These are phyloP conservation scores for Lactarius akahatsu DNA, from an alignment of 768 basidiomycete genomes.

Conservation along the genomic window DNA sequence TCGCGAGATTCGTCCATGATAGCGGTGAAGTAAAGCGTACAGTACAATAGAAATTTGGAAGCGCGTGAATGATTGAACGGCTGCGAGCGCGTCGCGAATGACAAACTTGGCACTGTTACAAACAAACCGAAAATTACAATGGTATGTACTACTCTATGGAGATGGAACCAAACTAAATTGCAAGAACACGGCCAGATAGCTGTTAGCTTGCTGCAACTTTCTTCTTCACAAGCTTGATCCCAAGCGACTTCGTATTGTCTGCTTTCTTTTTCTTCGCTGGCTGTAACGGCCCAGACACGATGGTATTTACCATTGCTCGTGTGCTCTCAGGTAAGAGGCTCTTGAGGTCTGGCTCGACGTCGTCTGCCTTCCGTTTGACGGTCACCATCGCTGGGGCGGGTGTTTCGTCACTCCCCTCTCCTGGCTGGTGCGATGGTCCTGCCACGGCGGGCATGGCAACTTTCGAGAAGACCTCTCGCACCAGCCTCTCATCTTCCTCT, in stretches of 20 bases:
- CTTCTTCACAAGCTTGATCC: constrained; percentile 30
- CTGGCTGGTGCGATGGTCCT: constrained; percentile 13
- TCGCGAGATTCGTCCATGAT: constrained; percentile 26
- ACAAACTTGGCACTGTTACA: background rate
- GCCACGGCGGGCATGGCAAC: constrained; percentile 43
- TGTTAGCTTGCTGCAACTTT: constrained; percentile 17
- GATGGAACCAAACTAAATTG: background rate
- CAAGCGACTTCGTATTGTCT: constrained; percentile 30
- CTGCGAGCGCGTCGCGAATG: background rate
- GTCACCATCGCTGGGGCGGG: constrained; percentile 47
- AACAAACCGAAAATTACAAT: constrained; percentile 1
- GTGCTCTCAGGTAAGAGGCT: constrained; percentile 67
- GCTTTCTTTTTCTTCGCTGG: constrained; percentile 61
- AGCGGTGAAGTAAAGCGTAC: background rate
- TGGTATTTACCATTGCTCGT: constrained; percentile 55
- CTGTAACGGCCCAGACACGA: constrained; percentile 40
- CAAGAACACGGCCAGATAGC: background rate
- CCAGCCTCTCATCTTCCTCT: constrained; percentile 89
- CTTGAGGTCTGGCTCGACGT: constrained; percentile 68
- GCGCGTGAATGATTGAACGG: background rate
- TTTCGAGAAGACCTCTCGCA: constrained; percentile 85
- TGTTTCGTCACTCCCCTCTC: constrained; percentile 32
- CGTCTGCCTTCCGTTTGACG: constrained; percentile 85
- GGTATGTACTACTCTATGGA: constrained; percentile 1
- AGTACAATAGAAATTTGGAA: background rate